These are phyloP conservation scores for Meyerozyma carpophila DNA, from an alignment of 1,139 yeast genomes.

Conservation along the genomic window DNA sequence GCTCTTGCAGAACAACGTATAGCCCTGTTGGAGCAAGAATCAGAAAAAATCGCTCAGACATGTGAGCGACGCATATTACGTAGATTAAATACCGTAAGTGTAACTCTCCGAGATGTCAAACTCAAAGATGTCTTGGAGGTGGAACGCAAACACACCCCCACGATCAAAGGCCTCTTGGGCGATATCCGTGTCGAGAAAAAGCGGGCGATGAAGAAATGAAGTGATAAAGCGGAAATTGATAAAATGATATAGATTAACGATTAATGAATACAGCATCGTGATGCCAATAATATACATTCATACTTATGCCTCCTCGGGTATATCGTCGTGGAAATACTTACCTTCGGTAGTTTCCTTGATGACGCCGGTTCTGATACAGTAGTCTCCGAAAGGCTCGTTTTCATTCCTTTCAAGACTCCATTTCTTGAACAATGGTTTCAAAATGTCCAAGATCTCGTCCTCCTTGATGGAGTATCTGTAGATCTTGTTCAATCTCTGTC, in stretches of 20 bases:
- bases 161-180: slow-evolving; percentile 20
- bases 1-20: neutral
- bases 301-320: slow-evolving; percentile 66
- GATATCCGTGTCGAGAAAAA: slow-evolving; percentile 21
- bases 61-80: slow-evolving; percentile 28
- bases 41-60: slow-evolving; percentile 13
- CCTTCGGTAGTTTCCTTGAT: slow-evolving; percentile 90
- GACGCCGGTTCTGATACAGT: slow-evolving; percentile 77
- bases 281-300: neutral
- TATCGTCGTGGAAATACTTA: slow-evolving; percentile 88
- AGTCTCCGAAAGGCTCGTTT: slow-evolving; percentile 95
- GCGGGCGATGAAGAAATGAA: neutral
- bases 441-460: slow-evolving; percentile 71
- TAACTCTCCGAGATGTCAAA: slow-evolving; percentile 34
- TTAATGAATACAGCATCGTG: neutral
- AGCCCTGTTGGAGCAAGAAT: slow-evolving; percentile 9
- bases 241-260: neutral
- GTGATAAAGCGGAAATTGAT: no score
- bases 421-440: slow-evolving; percentile 84
- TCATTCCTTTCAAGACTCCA: slow-evolving; percentile 91
- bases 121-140: slow-evolving; percentile 35
- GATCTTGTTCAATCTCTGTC: slow-evolving; percentile 87
- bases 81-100: slow-evolving; percentile 36
- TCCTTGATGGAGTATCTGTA: slow-evolving; percentile 87
- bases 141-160: slow-evolving; percentile 37